Conservation (phyloP, 73 alveolate species). For the Tetrahymena malaccensis region DNA sequence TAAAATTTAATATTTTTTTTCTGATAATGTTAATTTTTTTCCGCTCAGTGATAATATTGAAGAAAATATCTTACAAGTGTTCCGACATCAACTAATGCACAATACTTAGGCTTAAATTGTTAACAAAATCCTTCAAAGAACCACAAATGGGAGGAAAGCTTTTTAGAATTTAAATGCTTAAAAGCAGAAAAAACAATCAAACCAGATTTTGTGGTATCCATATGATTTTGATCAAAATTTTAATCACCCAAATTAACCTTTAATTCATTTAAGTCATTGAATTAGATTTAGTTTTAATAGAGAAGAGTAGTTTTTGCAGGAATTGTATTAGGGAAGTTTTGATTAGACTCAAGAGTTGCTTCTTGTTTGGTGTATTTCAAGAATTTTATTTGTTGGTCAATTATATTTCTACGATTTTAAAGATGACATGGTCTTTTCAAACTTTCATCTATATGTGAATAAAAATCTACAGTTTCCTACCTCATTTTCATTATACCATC, state of each 20-base stretch:
- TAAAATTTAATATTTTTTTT: no score
- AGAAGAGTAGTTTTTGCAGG: background rate
- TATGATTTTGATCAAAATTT: background rate
- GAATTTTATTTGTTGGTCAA: background rate
- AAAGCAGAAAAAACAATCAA: conserved; percentile 36
- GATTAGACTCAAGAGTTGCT: background rate
- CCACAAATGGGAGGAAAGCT: conserved; percentile 40
- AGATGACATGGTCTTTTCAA: background rate
- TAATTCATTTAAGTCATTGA: background rate
- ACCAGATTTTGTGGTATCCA: background rate
- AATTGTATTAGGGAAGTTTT: background rate
- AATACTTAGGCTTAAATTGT: conserved; percentile 27
- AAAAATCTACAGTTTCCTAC: background rate
- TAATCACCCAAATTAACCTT: background rate
- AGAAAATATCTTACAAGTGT: background rate
- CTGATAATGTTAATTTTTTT: background rate
- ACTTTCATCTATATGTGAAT: background rate
- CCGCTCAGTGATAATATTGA: background rate
- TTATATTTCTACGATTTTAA: background rate
- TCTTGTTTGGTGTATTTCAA: background rate
- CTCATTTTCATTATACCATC: background rate
- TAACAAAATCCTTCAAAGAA: conserved; percentile 41
- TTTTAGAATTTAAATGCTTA: conserved; percentile 15
- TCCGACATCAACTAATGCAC: conserved; percentile 38
- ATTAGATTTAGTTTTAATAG: background rate